Percentiles rank a stretch among this genome's conserved stretches.
These are phyloP conservation scores for Meira nashicola DNA, from an alignment of 1,284 basidiomycete species.

Conservation along the genomic window DNA sequence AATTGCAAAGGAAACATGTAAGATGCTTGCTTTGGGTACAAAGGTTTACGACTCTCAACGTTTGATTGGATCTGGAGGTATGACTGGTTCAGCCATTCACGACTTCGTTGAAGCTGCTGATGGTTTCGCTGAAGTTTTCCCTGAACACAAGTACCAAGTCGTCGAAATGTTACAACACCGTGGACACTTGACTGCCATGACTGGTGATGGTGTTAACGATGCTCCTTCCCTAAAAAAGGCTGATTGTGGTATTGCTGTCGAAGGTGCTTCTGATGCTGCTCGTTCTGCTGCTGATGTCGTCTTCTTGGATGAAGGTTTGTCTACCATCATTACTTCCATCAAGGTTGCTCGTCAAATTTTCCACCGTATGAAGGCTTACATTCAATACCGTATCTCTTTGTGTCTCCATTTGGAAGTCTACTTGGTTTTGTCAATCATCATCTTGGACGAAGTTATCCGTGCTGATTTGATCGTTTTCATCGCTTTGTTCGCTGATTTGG, in stretches of 20 bases:
- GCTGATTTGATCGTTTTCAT: constrained; percentile 61
- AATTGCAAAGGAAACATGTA: constrained; percentile 61
- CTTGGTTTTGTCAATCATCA: constrained; percentile 58
- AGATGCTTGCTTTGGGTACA: constrained; percentile 57
- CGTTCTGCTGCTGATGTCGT: constrained; percentile 59
- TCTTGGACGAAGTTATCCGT: constrained; percentile 60
- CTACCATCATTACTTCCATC: constrained; percentile 60
- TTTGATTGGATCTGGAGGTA: constrained; percentile 58
- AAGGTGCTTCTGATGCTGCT: constrained; percentile 58
- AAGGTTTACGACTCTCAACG: constrained; percentile 61
- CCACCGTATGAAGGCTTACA: constrained; percentile 61
- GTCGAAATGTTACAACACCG: constrained; percentile 60
- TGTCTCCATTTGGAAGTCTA: constrained; percentile 62
- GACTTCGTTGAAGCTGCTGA: constrained; percentile 61
- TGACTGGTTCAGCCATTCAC: constrained; percentile 60
- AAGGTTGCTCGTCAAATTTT: constrained; percentile 62
- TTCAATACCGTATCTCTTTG: constrained; percentile 55
- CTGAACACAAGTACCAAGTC: constrained; percentile 61
- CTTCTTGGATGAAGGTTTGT: constrained; percentile 58
- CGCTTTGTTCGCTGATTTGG: constrained; percentile 60
- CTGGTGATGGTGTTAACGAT: constrained; percentile 55
- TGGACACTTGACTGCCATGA: constrained; percentile 61
- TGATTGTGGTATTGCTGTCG: constrained; percentile 58
- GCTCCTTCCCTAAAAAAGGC: constrained; percentile 58
- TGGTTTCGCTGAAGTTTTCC: constrained; percentile 62